Conservation (phyloP, 352 stramenopile genomes). For the Globisporangium spinosum region DNA sequence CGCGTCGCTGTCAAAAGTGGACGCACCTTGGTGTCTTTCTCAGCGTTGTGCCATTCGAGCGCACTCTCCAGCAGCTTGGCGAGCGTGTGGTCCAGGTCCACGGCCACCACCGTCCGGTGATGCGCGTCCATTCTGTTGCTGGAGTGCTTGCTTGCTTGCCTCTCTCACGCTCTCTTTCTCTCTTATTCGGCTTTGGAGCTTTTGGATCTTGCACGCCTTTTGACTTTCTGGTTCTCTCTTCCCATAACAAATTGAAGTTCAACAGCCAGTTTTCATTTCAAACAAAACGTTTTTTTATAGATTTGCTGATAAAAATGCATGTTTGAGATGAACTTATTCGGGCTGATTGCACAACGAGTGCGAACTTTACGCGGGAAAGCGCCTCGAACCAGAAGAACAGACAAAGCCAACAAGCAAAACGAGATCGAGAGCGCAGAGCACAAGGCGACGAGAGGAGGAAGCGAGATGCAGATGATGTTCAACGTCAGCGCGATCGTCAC, state of each 20-base stretch:
- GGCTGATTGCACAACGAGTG: neutral
- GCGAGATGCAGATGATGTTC: constrained; percentile 45
- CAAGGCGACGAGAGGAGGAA: neutral
- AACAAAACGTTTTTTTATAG: no score
- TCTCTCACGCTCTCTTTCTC: neutral
- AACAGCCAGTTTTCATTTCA: no score
- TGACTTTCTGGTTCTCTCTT: neutral
- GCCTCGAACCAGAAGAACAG: constrained; percentile 1
- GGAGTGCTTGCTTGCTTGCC: neutral
- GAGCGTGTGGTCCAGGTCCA: constrained; percentile 70
- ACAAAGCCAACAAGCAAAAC: neutral
- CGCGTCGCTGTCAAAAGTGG: neutral
- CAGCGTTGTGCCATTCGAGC: constrained; percentile 48
- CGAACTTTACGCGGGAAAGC: constrained; percentile 1
- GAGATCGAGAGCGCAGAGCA: constrained; percentile 1
- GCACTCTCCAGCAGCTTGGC: constrained; percentile 40
- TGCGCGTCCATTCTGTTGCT: constrained; percentile 23
- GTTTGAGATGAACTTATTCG: neutral
- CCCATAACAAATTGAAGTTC: constrained; percentile 1
- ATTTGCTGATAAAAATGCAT: no score
- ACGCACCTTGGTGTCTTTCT: constrained; percentile 35
- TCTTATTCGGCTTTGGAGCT: neutral
- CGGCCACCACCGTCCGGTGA: constrained; percentile 36
- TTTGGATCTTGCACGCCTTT: constrained; percentile 11
- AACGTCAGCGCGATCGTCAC: constrained; percentile 81